Percentiles rank a stretch among this genome's conserved stretches.
These are phyloP conservation scores for Populus hybrid DNA, from an alignment of 441 rosid genomes.

Conservation along the genomic window DNA sequence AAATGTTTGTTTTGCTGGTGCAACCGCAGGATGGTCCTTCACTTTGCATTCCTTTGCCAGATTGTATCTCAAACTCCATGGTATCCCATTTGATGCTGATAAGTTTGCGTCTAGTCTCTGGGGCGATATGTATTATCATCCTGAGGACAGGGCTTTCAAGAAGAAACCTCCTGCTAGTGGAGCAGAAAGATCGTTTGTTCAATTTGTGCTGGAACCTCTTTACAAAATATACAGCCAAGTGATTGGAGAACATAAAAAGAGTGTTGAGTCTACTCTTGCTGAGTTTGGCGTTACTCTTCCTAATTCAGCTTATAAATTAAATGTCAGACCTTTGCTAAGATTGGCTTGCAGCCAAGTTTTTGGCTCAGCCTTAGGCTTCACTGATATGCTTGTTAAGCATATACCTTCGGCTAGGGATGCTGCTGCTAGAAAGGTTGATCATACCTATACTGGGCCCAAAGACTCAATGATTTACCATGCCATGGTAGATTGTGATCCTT, in stretches of 20 bases:
- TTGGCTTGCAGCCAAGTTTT: constrained; percentile 87
- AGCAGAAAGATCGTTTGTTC: constrained; percentile 91
- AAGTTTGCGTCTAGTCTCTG: constrained; percentile 90
- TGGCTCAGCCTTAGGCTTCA: constrained; percentile 92
- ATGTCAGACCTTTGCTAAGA: constrained; percentile 89
- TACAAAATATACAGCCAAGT: constrained; percentile 97
- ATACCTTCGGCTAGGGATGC: constrained; percentile 94
- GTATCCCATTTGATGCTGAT: constrained; percentile 82
- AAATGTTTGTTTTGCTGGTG: constrained; percentile 95
- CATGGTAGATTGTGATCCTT: constrained; percentile 83
- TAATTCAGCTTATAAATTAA: constrained; percentile 84
- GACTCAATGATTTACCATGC: constrained; percentile 67
- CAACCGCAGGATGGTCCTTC: constrained; percentile 96
- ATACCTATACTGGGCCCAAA: constrained; percentile 73
- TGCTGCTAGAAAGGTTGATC: constrained; percentile 83
- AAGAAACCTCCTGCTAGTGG: constrained; percentile 79
- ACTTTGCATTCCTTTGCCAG: constrained; percentile 96
- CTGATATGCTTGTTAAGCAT: constrained; percentile 93
- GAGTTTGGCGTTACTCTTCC: constrained; percentile 93
- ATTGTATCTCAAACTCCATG: constrained; percentile 85
- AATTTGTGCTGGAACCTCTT: constrained; percentile 94
- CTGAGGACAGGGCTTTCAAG: constrained; percentile 66
- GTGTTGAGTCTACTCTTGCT: constrained; percentile 91
- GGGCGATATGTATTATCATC: constrained; percentile 89
- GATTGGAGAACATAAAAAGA: constrained; percentile 96